Conservation (phyloP, 75 land plant species). For the Larix kaempferi region DNA sequence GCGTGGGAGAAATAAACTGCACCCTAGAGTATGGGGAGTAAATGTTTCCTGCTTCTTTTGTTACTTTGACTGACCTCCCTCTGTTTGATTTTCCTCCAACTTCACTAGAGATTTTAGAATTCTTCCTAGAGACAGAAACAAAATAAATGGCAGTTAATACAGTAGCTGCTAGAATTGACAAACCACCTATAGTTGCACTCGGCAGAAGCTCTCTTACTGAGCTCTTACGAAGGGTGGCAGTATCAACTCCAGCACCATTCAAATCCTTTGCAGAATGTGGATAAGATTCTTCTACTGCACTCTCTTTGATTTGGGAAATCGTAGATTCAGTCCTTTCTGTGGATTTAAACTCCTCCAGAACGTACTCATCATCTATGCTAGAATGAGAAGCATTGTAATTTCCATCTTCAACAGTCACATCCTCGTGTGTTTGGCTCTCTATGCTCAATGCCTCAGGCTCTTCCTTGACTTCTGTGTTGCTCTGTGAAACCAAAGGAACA, state of each 20-base stretch:
- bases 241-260: not conserved
- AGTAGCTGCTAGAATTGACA: constrained; percentile 9
- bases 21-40: not conserved
- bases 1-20: not conserved
- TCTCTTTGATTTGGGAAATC: not conserved
- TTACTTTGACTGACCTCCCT: not conserved
- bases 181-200: not conserved
- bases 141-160: not conserved
- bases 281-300: not conserved
- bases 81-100: not conserved
- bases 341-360: not conserved
- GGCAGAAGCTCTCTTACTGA: not conserved
- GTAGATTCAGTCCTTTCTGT: not conserved
- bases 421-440: not conserved
- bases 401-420: not conserved
- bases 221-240: not conserved
- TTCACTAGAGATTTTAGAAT: not conserved
- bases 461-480: too few species aligned
- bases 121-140: not conserved
- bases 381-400: not conserved
- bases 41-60: not conserved
- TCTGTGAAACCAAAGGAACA: too few species aligned
- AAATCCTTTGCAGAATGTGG: not conserved
- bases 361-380: too few species aligned
- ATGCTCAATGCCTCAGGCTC: not conserved